A percentile compares a stretch with the other conserved stretches of the same genome.
These are phyloP conservation scores for Tympanopsis confertula DNA, from an alignment of 2,329 filamentous ascomycete genomes.

Conservation along the genomic window DNA sequence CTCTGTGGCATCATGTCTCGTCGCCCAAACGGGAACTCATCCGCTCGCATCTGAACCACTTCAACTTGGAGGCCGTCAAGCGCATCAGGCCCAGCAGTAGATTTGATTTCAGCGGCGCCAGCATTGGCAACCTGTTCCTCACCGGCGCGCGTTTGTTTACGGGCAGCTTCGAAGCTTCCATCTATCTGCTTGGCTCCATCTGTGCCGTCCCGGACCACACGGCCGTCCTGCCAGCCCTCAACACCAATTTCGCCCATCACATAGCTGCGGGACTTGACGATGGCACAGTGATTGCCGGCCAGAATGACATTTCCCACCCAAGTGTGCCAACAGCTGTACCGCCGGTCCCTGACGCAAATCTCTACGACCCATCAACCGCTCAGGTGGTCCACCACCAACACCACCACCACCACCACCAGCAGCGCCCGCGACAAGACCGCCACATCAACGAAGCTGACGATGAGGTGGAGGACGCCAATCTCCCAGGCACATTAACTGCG, in stretches of 20 bases:
- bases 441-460: conserved; percentile 45
- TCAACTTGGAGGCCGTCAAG: conserved; percentile 71
- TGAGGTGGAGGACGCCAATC: conserved; percentile 65
- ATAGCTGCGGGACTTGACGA: conserved; percentile 77
- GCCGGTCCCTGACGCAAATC: conserved; percentile 10
- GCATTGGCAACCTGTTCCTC: conserved; percentile 69
- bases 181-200: conserved; percentile 78
- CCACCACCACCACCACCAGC: too few species aligned
- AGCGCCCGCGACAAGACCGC: too few species aligned
- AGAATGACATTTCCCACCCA: conserved; percentile 86
- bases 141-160: conserved; percentile 82
- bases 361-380: conserved; percentile 11
- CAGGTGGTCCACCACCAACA: background rate
- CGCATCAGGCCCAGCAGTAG: conserved; percentile 59
- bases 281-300: conserved; percentile 71
- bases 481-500: conserved; percentile 69
- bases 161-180: conserved; percentile 82
- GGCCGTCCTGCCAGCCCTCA: conserved; percentile 76
- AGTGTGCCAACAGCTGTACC: conserved; percentile 47
- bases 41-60: conserved; percentile 63
- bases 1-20: conserved; percentile 61
- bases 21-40: conserved; percentile 67
- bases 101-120: conserved; percentile 68
- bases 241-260: conserved; percentile 90
- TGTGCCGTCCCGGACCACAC: conserved; percentile 71